Conservation (phyloP, 2,329 filamentous ascomycete species). For the Claviceps cyperi region DNA sequence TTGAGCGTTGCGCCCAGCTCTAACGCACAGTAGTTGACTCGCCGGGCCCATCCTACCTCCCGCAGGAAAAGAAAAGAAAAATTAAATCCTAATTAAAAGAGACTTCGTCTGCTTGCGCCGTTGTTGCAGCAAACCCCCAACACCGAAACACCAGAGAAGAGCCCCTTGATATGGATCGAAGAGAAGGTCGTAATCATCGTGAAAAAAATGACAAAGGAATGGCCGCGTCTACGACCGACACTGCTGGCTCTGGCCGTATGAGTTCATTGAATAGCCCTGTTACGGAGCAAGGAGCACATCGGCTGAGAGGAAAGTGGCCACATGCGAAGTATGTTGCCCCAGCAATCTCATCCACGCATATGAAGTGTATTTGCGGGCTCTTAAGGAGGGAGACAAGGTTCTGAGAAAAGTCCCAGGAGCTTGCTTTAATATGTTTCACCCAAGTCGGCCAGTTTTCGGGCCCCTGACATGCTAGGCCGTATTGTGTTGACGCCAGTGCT, state of each 20-base stretch:
- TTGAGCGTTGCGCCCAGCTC: too few species aligned
- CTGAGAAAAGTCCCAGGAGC: not conserved
- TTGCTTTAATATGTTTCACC: conserved; percentile 37
- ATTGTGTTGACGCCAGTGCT: conserved; percentile 22
- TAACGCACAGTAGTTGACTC: too few species aligned
- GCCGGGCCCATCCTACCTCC: too few species aligned
- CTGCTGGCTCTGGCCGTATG: conserved; percentile 2
- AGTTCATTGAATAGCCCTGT: conserved; percentile 4
- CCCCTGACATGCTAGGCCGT: conserved; percentile 19
- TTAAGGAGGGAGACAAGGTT: too few species aligned
- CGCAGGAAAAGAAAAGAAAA: not conserved
- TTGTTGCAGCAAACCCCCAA: not conserved
- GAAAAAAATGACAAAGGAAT: not conserved
- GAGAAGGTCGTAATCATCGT: conserved; percentile 5
- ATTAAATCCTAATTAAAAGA: not conserved
- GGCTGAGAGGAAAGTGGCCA: conserved; percentile 2
- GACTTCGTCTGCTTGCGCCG: not conserved
- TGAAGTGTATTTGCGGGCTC: not conserved
- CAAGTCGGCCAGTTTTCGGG: conserved; percentile 31
- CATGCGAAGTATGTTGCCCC: conserved; percentile 4
- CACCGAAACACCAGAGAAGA: not conserved
- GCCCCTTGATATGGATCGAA: not conserved
- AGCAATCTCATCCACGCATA: conserved; percentile 3
- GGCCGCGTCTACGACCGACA: not conserved
- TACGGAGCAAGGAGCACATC: conserved; percentile 3